phyloP scores from a whole-genome alignment of 331 rosid species.

The Arachis monticola region DNA sequence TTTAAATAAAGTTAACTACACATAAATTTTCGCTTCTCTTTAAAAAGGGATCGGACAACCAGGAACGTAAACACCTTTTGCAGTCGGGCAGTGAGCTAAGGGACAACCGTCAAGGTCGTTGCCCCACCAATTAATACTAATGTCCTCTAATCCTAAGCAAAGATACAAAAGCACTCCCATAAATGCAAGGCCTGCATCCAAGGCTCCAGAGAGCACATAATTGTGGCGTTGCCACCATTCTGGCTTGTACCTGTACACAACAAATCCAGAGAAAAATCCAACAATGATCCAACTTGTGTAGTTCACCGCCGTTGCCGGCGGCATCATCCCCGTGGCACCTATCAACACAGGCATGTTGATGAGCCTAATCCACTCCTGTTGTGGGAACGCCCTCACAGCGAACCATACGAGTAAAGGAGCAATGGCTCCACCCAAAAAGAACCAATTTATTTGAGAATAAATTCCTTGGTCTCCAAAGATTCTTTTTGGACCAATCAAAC shows the following conservation, averaged over 20 bases:
- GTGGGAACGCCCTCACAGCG: slow-evolving; percentile 61
- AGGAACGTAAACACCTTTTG: slow-evolving; percentile 47
- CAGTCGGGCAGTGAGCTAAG: slow-evolving; percentile 76
- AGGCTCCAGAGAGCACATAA: slow-evolving; percentile 83
- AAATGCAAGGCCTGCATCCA: slow-evolving; percentile 92
- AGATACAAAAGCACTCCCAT: slow-evolving; percentile 88
- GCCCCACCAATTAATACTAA: slow-evolving; percentile 82
- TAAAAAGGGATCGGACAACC: slow-evolving; percentile 60
- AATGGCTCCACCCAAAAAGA: slow-evolving; percentile 73
- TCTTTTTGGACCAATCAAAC: slow-evolving; percentile 78
- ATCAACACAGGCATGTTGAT: slow-evolving; percentile 83
- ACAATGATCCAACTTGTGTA: slow-evolving; percentile 73
- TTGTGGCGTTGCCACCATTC: slow-evolving; percentile 85
- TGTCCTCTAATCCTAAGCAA: slow-evolving; percentile 59
- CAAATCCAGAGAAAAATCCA: slow-evolving; percentile 76
- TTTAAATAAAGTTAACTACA: too few relatives aligned
- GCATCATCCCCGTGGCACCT: slow-evolving; percentile 81
- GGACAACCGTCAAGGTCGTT: slow-evolving; percentile 84
- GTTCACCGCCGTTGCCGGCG: slow-evolving; percentile 88
- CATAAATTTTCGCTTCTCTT: too few relatives aligned
- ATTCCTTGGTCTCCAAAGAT: slow-evolving; percentile 76
- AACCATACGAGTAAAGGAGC: slow-evolving; percentile 77
- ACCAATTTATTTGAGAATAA: slow-evolving; percentile 73
- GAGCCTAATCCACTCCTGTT: slow-evolving; percentile 80
- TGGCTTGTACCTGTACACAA: slow-evolving; percentile 66